Percentiles rank a stretch among this genome's conserved stretches.
Evolutionary conservation across 2,329 filamentous ascomycete species (phyloP).

Genomic region (Beauveria medogensis): DNA sequence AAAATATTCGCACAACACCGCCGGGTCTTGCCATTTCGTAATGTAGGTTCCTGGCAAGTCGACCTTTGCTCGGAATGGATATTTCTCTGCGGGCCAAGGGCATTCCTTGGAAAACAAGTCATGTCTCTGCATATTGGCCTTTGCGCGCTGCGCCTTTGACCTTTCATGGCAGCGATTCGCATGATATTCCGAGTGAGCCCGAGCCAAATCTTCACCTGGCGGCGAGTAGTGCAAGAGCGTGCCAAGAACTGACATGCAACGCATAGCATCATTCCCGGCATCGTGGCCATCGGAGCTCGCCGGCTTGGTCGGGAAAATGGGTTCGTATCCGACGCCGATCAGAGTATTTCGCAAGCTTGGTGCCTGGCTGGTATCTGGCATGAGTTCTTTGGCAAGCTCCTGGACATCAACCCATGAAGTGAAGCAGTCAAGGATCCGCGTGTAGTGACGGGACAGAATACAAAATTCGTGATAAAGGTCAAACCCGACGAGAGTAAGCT

Average conservation of each 20-base stretch:
- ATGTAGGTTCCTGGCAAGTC: not conserved
- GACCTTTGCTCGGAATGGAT: not conserved
- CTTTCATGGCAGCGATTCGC: not conserved
- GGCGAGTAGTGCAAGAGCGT: not conserved
- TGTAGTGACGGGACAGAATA: not conserved
- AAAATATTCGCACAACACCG: slow-evolving; percentile 3
- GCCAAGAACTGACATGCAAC: not conserved
- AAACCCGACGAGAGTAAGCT: slow-evolving; percentile 6
- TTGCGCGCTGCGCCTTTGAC: not conserved
- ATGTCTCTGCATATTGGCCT: not conserved
- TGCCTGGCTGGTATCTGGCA: not conserved
- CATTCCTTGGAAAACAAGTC: not conserved
- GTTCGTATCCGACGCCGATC: slow-evolving; percentile 2
- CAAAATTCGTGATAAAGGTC: slow-evolving; percentile 2
- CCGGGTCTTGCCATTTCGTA: not conserved
- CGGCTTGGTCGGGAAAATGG: not conserved
- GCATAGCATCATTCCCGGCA: slow-evolving; percentile 6
- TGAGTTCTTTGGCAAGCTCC: not conserved
- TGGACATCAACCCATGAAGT: slow-evolving; percentile 6
- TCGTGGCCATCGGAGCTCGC: not conserved
- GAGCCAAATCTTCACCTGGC: not conserved
- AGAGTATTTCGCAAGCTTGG: slow-evolving; percentile 5
- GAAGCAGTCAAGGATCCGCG: not conserved
- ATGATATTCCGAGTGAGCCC: not conserved
- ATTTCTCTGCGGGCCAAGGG: not conserved